Percentiles rank a stretch among this genome's conserved stretches.
phyloP scores from a whole-genome alignment of 83 land plant genomes.

The Diphasiastrum complanatum region DNA sequence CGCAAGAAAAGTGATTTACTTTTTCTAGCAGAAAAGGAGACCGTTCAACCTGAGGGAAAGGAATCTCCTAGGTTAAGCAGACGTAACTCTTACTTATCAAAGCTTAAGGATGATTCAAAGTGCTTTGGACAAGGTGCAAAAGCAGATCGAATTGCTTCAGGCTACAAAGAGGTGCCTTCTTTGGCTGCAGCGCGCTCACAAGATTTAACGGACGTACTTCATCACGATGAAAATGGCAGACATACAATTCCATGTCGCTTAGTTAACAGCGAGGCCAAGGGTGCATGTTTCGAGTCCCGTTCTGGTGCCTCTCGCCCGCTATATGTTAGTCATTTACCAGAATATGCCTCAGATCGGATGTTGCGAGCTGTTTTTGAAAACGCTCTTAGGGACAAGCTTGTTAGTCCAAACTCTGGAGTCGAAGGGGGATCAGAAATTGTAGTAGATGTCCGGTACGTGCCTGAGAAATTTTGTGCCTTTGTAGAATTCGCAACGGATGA shows the following conservation, averaged over 20 bases:
- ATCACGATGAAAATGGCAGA: not conserved
- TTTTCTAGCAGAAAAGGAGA: too few relatives aligned
- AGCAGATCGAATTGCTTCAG: too few relatives aligned
- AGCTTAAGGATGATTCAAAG: too few relatives aligned
- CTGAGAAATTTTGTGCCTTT: constrained; percentile 24
- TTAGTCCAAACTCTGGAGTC: not conserved
- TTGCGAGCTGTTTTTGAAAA: constrained; percentile 20
- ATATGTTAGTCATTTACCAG: constrained; percentile 28
- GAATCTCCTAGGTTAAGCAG: too few relatives aligned
- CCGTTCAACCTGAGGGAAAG: too few relatives aligned
- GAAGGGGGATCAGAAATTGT: constrained; percentile 17
- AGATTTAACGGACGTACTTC: too few relatives aligned
- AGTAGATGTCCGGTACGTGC: constrained; percentile 6
- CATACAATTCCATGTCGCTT: not conserved
- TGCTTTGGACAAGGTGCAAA: too few relatives aligned
- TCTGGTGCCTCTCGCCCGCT: constrained; percentile 6
- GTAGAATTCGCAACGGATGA: constrained; percentile 27
- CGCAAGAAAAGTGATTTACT: not conserved
- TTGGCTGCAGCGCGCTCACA: too few relatives aligned
- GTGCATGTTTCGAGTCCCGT: not conserved
- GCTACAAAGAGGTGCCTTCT: too few relatives aligned
- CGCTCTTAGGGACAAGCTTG: constrained; percentile 26
- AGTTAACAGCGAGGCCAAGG: constrained; percentile 4
- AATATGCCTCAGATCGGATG: constrained; percentile 18
- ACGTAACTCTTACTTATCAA: too few relatives aligned